Base-by-base conservation (phyloP, 2,329 filamentous ascomycete genomes). In the Neophaeococcomyces mojaviensis region DNA sequence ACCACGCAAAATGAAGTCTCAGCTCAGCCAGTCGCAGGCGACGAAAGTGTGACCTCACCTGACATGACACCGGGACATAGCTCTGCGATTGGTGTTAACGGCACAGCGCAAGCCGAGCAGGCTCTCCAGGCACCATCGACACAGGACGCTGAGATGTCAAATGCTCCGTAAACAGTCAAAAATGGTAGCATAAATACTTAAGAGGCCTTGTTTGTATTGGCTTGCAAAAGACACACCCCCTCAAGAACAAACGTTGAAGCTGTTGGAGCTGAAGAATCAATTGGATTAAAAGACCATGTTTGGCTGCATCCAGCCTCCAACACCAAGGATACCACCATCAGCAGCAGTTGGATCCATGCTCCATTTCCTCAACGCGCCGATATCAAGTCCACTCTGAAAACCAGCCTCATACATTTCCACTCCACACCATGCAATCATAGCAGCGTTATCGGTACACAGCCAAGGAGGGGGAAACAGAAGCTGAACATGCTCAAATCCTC, bases 391-490 rank as follows among this genome's bases (percentile, higher is more conserved):
- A 7, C 79, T 82, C 48, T 71, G 66, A 72, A 79, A 89, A 0
- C 90, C 89, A 1, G 77, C 79, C 63, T 85, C 76, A 59, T 78
- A 96, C 89, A 98, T 96, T 67, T 97, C 89, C 54, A 89, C 76
- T 0, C 84, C 92, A 1, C 89, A 74, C 90, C 92, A 97, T 1
- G 84, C 90, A 61, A 97, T 89, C 92, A 98, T 98, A 39, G 88
- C 87, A 10, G 92, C 92, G 64, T 98, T 97, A 60, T 98, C 92
- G 0, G 88, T 96, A 61, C 92, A 97, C 44, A 90, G 72, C 34
- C 73, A 71, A 8, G 78, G 65, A 2, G 88, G 88, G n/a, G 92
- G 90, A 46, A 84, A 85, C 24, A 82, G 66, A 6, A 96, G 64
- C 9, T 72, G 57, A 22, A 94, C 63, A 52, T 78, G 57, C 0